Evolutionary conservation across 495 filamentous ascomycete species (phyloP).

Genomic region (Neurospora cerealis): DNA sequence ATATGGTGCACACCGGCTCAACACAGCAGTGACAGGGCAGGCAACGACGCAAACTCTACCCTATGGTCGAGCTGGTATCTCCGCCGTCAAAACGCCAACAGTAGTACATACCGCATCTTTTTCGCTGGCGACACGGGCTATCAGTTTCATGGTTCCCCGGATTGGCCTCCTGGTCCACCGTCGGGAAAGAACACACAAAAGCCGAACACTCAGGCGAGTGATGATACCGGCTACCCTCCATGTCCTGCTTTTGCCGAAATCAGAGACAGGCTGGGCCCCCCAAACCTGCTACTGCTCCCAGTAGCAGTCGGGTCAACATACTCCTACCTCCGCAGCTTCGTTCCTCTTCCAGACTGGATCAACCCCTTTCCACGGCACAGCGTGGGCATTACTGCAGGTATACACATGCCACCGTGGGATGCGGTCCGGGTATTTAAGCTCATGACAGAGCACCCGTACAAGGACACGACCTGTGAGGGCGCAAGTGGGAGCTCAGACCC

Average conservation of each 20-base stretch:
- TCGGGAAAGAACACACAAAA: background rate
- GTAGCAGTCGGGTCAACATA: slow-evolving; percentile 20
- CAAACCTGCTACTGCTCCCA: slow-evolving; percentile 18
- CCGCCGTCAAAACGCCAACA: slow-evolving; percentile 2
- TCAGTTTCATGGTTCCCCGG: slow-evolving; percentile 17
- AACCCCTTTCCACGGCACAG: slow-evolving; percentile 19
- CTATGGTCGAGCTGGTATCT: slow-evolving; percentile 49
- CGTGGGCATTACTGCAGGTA: slow-evolving; percentile 13
- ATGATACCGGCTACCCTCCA: slow-evolving; percentile 8
- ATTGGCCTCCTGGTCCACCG: slow-evolving; percentile 17
- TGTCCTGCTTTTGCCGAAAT: slow-evolving; percentile 22
- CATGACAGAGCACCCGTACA: slow-evolving; percentile 4
- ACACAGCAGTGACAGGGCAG: slow-evolving; percentile 32
- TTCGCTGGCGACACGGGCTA: slow-evolving; percentile 25
- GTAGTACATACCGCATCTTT: slow-evolving; percentile 10
- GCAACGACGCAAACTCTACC: slow-evolving; percentile 20
- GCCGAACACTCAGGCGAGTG: background rate
- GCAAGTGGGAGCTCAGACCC: background rate
- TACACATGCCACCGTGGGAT: slow-evolving; percentile 27
- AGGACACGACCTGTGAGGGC: background rate
- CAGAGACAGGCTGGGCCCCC: slow-evolving; percentile 9
- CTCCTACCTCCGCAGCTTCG: slow-evolving; percentile 19
- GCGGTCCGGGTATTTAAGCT: slow-evolving; percentile 18
- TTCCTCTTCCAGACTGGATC: slow-evolving; percentile 15
- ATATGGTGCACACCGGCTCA: slow-evolving; percentile 35